phyloP scores from a whole-genome alignment of 768 basidiomycete species.

The Guyanaporus albipodus region DNA sequence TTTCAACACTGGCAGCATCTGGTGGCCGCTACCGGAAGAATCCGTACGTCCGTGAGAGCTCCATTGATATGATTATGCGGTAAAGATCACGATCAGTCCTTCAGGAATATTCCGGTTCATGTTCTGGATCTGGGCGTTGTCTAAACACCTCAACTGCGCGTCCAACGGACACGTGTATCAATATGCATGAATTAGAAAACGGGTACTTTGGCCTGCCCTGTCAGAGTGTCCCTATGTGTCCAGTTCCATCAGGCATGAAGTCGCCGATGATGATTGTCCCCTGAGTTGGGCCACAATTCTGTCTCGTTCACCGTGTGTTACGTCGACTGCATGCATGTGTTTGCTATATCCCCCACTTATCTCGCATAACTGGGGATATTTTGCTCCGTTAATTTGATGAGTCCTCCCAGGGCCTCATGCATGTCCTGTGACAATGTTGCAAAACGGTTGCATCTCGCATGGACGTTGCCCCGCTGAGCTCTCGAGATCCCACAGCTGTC shows the following conservation, averaged over 20 bases:
- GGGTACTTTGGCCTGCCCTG: constrained; percentile 4
- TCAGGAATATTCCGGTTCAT: constrained; percentile 19
- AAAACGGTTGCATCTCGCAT: constrained; percentile 4
- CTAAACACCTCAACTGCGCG: constrained; percentile 15
- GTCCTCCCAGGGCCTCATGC: constrained; percentile 3
- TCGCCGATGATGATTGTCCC: constrained; percentile 14
- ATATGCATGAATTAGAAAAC: constrained; percentile 8
- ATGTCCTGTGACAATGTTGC: constrained; percentile 1
- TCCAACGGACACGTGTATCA: constrained; percentile 25
- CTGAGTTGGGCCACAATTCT: constrained; percentile 13
- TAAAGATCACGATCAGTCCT: constrained; percentile 22
- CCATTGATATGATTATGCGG: constrained; percentile 21
- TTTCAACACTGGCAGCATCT: constrained; percentile 18
- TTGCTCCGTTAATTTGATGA: constrained; percentile 14
- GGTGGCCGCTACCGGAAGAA: constrained; percentile 18
- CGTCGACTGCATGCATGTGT: constrained; percentile 25
- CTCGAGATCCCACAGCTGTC: constrained; percentile 20
- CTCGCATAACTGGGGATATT: constrained; percentile 18
- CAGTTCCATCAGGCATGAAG: constrained; percentile 13
- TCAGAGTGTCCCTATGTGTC: constrained; percentile 15
- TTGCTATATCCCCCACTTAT: constrained; percentile 5
- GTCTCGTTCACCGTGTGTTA: constrained; percentile 19
- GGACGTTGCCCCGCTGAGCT: constrained; percentile 6
- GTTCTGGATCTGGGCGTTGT: constrained; percentile 20
- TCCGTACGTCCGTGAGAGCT: constrained; percentile 27